Percentiles rank a stretch among this genome's conserved stretches.
Conservation (phyloP, 2,329 filamentous ascomycete species). For the Microdochium bolleyi region DNA sequence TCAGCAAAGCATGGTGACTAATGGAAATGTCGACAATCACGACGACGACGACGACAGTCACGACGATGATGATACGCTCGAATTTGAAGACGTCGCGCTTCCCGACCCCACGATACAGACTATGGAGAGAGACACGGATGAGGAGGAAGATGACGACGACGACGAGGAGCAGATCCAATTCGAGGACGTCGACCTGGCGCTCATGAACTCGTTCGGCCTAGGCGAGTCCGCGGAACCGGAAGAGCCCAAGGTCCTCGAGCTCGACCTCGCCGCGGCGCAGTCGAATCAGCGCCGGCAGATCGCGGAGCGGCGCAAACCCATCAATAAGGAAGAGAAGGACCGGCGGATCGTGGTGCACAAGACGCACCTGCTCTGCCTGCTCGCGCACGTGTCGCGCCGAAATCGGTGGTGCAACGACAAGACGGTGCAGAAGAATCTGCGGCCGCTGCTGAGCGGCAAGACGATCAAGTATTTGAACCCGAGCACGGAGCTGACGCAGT, state of each 20-base stretch:
- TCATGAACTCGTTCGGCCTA: conserved; percentile 4
- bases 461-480: conserved; percentile 63
- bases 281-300: conserved; percentile 20
- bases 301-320: conserved; percentile 38
- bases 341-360: conserved; percentile 74
- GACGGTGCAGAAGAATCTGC: conserved; percentile 58
- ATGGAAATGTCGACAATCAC: conserved; percentile 1
- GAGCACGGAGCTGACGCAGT: conserved; percentile 59
- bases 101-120: conserved; percentile 43
- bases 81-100: conserved; percentile 42
- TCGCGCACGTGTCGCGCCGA: conserved; percentile 67
- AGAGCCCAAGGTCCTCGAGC: conserved; percentile 31
- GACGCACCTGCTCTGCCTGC: conserved; percentile 72
- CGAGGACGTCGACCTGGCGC: conserved; percentile 39
- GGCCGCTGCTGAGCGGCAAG: conserved; percentile 57
- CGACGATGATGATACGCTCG: too few species aligned
- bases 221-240: conserved; percentile 4
- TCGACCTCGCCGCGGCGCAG: conserved; percentile 43
- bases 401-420: conserved; percentile 86
- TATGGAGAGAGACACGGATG: conserved; percentile 38
- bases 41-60: too few species aligned
- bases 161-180: conserved; percentile 34
- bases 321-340: conserved; percentile 44
- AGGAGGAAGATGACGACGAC: conserved; percentile 28
- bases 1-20: too few species aligned